phyloP scores from a whole-genome alignment of 2,329 filamentous ascomycete species.

The Macrophomina pseudophaseolina region DNA sequence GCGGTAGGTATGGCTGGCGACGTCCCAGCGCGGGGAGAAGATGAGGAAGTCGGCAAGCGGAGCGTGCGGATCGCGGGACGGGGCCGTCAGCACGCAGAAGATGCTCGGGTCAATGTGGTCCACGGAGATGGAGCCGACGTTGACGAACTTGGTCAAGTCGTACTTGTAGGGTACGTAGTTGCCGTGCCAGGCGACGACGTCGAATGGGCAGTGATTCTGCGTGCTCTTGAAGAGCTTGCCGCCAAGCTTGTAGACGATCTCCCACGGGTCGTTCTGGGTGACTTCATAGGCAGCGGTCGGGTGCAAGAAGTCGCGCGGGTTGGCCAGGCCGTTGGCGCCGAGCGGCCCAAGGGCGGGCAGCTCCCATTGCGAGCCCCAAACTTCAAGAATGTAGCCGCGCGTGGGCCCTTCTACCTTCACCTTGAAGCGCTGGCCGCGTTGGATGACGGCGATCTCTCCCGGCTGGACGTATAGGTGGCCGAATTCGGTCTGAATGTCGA shows the following conservation, averaged over 20 bases:
- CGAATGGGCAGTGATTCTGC: slow-evolving; percentile 75
- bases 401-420: slow-evolving; percentile 41
- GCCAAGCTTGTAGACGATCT: slow-evolving; percentile 60
- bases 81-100: slow-evolving; percentile 70
- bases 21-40: slow-evolving; percentile 68
- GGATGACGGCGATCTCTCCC: slow-evolving; percentile 68
- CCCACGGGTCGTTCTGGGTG: slow-evolving; percentile 46
- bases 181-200: slow-evolving; percentile 81
- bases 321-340: slow-evolving; percentile 48
- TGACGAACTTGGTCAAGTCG: slow-evolving; percentile 77
- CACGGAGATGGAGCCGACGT: slow-evolving; percentile 73
- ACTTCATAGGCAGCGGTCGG: slow-evolving; percentile 70
- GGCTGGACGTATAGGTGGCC: slow-evolving; percentile 76
- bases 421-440: slow-evolving; percentile 46
- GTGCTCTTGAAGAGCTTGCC: slow-evolving; percentile 68
- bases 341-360: slow-evolving; percentile 47
- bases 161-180: slow-evolving; percentile 80
- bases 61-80: slow-evolving; percentile 62
- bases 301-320: slow-evolving; percentile 69
- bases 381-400: slow-evolving; percentile 47
- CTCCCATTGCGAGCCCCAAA: slow-evolving; percentile 49
- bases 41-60: slow-evolving; percentile 70
- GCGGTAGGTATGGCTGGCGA: slow-evolving; percentile 64
- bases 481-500: slow-evolving; percentile 80
- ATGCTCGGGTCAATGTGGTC: slow-evolving; percentile 82